Evolutionary conservation across 2,329 filamentous ascomycete species (phyloP), one percentile per base, ranked within the genome.

Genomic region (Diaporthe velutina): DNA sequence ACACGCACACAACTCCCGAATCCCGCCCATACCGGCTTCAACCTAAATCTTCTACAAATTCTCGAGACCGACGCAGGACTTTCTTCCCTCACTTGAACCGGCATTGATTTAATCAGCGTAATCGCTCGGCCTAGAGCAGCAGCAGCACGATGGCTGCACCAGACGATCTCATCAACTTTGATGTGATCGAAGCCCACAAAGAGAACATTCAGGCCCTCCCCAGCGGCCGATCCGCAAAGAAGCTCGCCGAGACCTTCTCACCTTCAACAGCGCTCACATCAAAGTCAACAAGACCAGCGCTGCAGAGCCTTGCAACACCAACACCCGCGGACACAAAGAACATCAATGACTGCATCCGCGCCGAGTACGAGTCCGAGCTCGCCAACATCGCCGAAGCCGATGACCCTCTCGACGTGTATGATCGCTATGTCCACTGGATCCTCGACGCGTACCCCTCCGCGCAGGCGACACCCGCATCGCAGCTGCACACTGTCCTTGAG

Each of bases 141-240:
- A 61, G 45, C 68, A 70, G 45, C 78, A 85, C 80, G 80, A 91
- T 91, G 86, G 85, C 86, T 77, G 78, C 79, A 50, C 83, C 85
- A 76, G 84, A 85, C 75, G 90, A 93, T 78, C 83, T 91, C 52
- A 91, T 93, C 81, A 86, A 92, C 85, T 98, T 99, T 86, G 94
- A 98, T 80, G 90, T 98, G 77, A 98, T 99, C 85, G 97, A 99
- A 86, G 91, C 91, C 61, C 96, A 98, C 80, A 99, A 99, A 85
- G 97, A 99, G 86, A 99, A 99, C 84, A 98, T 99, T 73, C 96
- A 98, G 84, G 93, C 95, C 30, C 89, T 99, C 17, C 96, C 96
- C 22, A 94, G 95, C 77, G 97, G 90, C 30, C 88, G 97, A 78
- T 98, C 96, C 54, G 97, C 96, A 60, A 94, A 93, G 85, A 96